A percentile compares a stretch with the other conserved stretches of the same genome.
These are phyloP conservation scores for Brettanomyces anomalus DNA, from an alignment of 805 yeast species.

Conservation along the genomic window DNA sequence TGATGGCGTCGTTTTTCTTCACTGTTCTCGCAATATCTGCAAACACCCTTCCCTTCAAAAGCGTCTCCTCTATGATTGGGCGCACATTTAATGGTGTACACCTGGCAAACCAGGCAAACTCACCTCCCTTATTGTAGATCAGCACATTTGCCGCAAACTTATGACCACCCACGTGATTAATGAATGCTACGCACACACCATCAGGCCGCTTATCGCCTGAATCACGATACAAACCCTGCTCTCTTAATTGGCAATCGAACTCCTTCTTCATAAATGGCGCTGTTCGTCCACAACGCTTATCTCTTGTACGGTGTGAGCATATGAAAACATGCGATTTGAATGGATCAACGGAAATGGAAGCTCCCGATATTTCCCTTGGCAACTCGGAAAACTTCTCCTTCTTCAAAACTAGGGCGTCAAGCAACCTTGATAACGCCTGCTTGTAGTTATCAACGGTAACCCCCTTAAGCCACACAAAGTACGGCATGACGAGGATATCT, in stretches of 20 bases:
- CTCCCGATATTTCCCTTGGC: constrained; percentile 20
- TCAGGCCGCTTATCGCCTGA: constrained; percentile 61
- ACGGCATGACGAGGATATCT: constrained; percentile 63
- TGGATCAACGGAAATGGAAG: constrained; percentile 29
- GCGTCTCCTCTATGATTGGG: constrained; percentile 68
- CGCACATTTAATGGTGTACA: constrained; percentile 69
- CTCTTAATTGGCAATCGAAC: constrained; percentile 64
- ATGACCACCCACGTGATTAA: constrained; percentile 94
- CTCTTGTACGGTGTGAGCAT: constrained; percentile 88
- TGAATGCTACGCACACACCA: constrained; percentile 63
- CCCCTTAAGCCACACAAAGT: constrained; percentile 58
- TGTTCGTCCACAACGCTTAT: constrained; percentile 86
- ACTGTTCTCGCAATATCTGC: constrained; percentile 56
- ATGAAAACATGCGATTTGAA: constrained; percentile 50
- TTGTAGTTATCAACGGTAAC: constrained; percentile 35
- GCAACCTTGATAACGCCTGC: constrained; percentile 33
- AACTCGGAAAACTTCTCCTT: constrained; percentile 5
- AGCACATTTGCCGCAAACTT: constrained; percentile 87
- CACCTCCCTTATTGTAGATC: constrained; percentile 63
- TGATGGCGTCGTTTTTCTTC: constrained; percentile 43
- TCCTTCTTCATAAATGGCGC: constrained; percentile 85
- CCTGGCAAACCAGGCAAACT: constrained; percentile 82
- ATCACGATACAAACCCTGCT: constrained; percentile 67
- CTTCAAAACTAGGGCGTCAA: constrained; percentile 28
- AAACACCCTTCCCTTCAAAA: constrained; percentile 61